phyloP scores from a whole-genome alignment of 495 filamentous ascomycete species.

The Rhypophila decipiens region DNA sequence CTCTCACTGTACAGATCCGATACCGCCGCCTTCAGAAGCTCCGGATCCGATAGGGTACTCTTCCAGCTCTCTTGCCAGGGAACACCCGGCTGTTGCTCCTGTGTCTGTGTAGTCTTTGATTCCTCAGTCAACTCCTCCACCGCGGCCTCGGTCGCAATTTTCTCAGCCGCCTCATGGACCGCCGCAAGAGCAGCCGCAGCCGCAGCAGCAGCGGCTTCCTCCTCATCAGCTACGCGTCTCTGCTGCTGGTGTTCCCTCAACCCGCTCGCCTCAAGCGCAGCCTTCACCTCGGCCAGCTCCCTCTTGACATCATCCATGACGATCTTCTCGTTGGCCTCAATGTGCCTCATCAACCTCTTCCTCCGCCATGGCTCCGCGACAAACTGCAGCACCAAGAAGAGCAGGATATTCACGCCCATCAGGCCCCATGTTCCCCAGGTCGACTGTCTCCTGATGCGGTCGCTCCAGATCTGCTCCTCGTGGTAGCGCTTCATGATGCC shows the following conservation, averaged over 20 bases:
- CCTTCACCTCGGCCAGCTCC: slow-evolving; percentile 19
- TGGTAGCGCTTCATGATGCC: slow-evolving; percentile 87
- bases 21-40: slow-evolving; percentile 23
- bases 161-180: neutral
- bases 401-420: slow-evolving; percentile 90
- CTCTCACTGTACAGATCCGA: slow-evolving; percentile 65
- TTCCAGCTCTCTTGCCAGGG: slow-evolving; percentile 33
- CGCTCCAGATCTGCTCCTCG: slow-evolving; percentile 98
- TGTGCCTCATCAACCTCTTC: slow-evolving; percentile 67
- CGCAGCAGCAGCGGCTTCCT: neutral
- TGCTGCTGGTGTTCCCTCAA: slow-evolving; percentile 12
- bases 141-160: neutral
- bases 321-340: slow-evolving; percentile 52
- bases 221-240: neutral
- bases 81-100: slow-evolving; percentile 16
- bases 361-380: slow-evolving; percentile 93
- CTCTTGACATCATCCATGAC: slow-evolving; percentile 70
- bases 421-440: slow-evolving; percentile 98
- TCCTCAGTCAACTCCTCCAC: neutral
- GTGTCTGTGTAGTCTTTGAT: neutral
- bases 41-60: slow-evolving; percentile 39
- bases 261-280: slow-evolving; percentile 19
- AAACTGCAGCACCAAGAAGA: slow-evolving; percentile 85
- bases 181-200: neutral
- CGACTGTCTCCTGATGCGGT: slow-evolving; percentile 90